Evolutionary conservation across 805 yeast species (phyloP), one percentile per base, ranked within the genome.

Genomic region (Debaryomyces tyrocola): DNA sequence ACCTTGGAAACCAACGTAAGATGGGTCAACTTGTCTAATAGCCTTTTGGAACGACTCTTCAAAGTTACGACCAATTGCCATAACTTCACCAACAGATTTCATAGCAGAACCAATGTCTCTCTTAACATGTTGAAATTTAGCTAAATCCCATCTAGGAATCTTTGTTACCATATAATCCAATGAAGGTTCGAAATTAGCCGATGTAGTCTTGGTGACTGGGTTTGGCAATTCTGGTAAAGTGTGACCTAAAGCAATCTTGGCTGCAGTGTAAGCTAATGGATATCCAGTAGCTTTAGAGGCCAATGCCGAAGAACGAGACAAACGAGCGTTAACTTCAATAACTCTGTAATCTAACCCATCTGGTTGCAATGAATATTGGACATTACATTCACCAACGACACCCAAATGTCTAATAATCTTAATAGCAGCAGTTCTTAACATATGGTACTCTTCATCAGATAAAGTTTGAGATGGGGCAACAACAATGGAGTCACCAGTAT

Each of bases 221-320:
- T 92, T 92, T 57, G 96, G 96, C 58, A 92, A 77, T 69, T 92
- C 97, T 33, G 96, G 96, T 58, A 92, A 80, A 29, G 98, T 90
- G 74, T 87, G 89, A 53, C 96, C 96, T 49, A 92, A 79, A 44
- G 94, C 99, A 58, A 92, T 87, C 77, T 92, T 92, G 49, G 98
- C 98, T 55, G 99, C 99, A 45, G 97, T 94, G 72, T 92, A 92
- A 48, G 99, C 99, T 61, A 92, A 83, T 55, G 99, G 99, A 68
- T 92, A 92, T 58, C 99, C 99, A 34, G 99, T 92, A 39, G 99
- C 99, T 74, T 92, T 92, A 33, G 98, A 92, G 28, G 99, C 99
- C 57, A 92, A 80, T 37, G 99, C 99, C 31, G 97, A 91, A 27
- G 98, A 94, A 64, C 99, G 84, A 36, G 97, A 91, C 59, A 92